Evolutionary conservation across 176 grass and related monocot species (phyloP).

Genomic region (Tuctoria greenei): DNA sequence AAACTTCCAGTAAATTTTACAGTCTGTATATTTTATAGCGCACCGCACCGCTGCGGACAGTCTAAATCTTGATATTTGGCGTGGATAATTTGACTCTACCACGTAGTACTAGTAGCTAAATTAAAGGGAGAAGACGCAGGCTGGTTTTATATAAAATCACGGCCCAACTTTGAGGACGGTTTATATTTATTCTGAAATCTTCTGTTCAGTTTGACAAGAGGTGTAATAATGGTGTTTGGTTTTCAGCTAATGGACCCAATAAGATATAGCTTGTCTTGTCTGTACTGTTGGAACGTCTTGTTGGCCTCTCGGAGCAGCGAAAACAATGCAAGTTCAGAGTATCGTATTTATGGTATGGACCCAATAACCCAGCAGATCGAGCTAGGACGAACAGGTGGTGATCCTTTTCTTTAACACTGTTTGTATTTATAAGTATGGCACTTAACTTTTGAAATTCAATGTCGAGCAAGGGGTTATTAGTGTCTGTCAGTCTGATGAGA

Average conservation of each 20-base stretch:
- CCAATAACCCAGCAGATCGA: too few species aligned
- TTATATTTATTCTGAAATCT: neutral
- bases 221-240: neutral
- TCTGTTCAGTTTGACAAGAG: neutral
- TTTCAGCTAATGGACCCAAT: neutral
- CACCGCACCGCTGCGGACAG: too few species aligned
- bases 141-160: neutral
- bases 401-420: too few species aligned
- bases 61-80: neutral
- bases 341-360: too few species aligned
- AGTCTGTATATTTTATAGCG: too few species aligned
- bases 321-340: neutral
- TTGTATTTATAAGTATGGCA: too few species aligned
- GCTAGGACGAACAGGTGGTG: too few species aligned
- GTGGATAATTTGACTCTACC: neutral
- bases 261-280: neutral
- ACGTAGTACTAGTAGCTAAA: neutral
- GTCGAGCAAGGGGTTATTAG: too few species aligned
- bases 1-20: too few species aligned
- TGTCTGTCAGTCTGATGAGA: too few species aligned
- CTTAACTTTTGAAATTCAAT: too few species aligned
- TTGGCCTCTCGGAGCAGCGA: neutral
- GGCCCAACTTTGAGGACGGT: neutral
- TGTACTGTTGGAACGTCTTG: neutral
- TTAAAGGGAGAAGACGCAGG: neutral